Base-by-base conservation (phyloP, 176 grass and related monocot genomes). In the Hordeum vulgare region DNA sequence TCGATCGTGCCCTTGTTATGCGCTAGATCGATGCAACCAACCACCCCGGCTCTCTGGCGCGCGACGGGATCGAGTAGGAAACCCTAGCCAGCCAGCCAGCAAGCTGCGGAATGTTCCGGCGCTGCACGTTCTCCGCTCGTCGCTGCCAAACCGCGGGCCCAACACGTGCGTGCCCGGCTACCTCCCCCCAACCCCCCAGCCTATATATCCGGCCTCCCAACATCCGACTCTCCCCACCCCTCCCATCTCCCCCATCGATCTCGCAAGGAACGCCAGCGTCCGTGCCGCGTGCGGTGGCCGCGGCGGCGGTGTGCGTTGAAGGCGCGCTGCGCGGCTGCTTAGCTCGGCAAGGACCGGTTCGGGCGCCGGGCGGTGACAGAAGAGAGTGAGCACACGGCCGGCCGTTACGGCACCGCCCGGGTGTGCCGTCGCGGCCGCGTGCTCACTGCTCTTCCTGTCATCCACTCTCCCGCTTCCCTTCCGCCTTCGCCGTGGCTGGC, bases 361-460 rank as follows among this genome's bases (percentile, higher is more conserved):
- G 66, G 26, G 27, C n/a, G 57, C 31, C 14, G 85, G 65, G 56
- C 71, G 85, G 77, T 91, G 89, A 91, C 89, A 91, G 89, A 91
- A 91, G 89, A 91, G 89, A 91, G 89, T 88, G 89, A 91, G 89
- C 89, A 91, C 89, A 81, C 89, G 85, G 89, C 81, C 88, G 88
- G 84, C 78, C 85, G 44, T 78, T 40, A 77, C 89, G 85, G 85
- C 89, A 91, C 85, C 85, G 77, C 15, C 44, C 65, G 63, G 79
- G 80, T 78, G 83, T 91, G 89, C 85, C 85, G 89, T 91, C 85
- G 85, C 85, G 81, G 85, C 65, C 82, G 89, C 89, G 89, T 91
- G 85, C 89, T 91, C 85, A 91, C 89, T 73, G 58, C 89, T 88
- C 89, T 91, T 8, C 69, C 89, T 91, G 89, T 91, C 89, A 85